phyloP scores from a whole-genome alignment of 495 filamentous ascomycete genomes.

The Trichoderma parareesei region DNA sequence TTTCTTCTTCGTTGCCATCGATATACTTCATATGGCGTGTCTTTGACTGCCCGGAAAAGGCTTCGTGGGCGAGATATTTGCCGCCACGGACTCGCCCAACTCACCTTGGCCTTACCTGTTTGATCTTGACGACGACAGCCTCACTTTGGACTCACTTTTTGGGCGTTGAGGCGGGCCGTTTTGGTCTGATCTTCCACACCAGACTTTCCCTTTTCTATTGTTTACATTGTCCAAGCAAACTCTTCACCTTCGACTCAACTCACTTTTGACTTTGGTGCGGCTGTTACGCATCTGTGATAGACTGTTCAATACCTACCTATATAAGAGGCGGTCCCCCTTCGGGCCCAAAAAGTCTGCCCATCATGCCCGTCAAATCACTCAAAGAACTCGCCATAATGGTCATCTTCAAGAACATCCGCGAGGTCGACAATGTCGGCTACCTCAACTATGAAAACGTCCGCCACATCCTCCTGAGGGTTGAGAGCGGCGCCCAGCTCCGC shows the following conservation, averaged over 20 bases:
- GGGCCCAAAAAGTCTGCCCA: not conserved
- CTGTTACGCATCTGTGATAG: not conserved
- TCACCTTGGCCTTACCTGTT: not conserved
- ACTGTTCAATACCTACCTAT: not conserved
- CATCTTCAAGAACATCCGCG: slow-evolving; percentile 18
- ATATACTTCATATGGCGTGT: not conserved
- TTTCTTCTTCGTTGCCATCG: not conserved
- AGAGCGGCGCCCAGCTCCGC: slow-evolving; percentile 20
- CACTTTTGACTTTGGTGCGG: not conserved
- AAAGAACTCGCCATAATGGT: slow-evolving; percentile 21
- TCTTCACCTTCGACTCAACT: not conserved
- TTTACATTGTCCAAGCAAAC: not conserved
- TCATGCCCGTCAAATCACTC: slow-evolving; percentile 19
- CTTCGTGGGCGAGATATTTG: not conserved
- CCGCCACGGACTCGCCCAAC: no score
- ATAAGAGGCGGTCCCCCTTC: not conserved
- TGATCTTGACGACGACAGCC: not conserved
- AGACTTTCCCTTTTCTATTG: not conserved
- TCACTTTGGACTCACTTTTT: not conserved
- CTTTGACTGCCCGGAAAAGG: not conserved
- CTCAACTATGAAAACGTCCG: slow-evolving; percentile 13
- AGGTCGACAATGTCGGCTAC: slow-evolving; percentile 10
- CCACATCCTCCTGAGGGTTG: slow-evolving; percentile 20
- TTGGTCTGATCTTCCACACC: not conserved
- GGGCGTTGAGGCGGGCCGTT: no score